Percentiles rank a stretch among this genome's conserved stretches.
These are phyloP conservation scores for Candida argentea DNA, from an alignment of 805 yeast species.

Conservation along the genomic window DNA sequence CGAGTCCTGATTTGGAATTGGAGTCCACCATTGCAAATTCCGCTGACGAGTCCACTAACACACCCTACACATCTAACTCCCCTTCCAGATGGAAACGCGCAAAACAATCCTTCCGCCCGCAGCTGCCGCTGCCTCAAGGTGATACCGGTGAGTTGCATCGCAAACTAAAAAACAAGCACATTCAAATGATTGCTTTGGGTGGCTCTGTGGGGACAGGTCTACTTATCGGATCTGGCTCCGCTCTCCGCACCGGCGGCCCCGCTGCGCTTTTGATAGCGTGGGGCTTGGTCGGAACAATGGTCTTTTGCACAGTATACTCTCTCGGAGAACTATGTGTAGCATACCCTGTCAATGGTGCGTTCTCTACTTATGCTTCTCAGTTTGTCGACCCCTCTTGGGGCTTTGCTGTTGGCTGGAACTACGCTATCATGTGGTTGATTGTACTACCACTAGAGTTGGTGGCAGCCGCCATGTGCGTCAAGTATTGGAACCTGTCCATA, in stretches of 20 bases:
- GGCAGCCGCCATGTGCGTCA: slow-evolving; percentile 28
- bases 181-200: slow-evolving; percentile 21
- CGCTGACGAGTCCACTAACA: too few species aligned
- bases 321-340: slow-evolving; percentile 56
- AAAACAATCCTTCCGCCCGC: too few species aligned
- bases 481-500: slow-evolving; percentile 23
- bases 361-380: slow-evolving; percentile 27
- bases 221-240: slow-evolving; percentile 42
- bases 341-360: slow-evolving; percentile 28
- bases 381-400: slow-evolving; percentile 31
- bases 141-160: slow-evolving; percentile 13
- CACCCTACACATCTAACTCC: too few species aligned
- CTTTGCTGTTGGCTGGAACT: slow-evolving; percentile 30
- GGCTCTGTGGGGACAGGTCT: slow-evolving; percentile 20
- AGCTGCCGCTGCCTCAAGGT: too few species aligned
- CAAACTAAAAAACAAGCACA: slow-evolving; percentile 13
- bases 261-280: slow-evolving; percentile 44
- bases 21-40: too few species aligned
- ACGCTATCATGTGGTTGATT: slow-evolving; percentile 29
- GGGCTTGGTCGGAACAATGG: slow-evolving; percentile 45
- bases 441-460: slow-evolving; percentile 28
- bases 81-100: too few species aligned
- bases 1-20: too few species aligned
- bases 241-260: slow-evolving; percentile 32
- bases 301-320: slow-evolving; percentile 50